Percentiles rank a stretch among this genome's conserved stretches.
phyloP scores from a whole-genome alignment of 306 rosid genomes.

The Medicago lupulina region DNA sequence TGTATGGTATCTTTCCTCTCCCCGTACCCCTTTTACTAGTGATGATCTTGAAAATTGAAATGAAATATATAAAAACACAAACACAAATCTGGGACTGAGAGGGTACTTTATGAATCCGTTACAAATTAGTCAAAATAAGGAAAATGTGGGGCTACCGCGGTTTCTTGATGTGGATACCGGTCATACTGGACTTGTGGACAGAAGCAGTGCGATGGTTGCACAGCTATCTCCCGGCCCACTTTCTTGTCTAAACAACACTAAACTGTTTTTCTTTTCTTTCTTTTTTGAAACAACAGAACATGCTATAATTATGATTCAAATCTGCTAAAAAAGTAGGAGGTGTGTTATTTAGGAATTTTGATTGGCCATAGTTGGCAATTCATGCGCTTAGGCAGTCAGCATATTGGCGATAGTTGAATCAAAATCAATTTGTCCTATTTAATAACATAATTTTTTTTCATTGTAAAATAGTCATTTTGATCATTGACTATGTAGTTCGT shows the following conservation, averaged over 20 bases:
- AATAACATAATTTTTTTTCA: too few relatives aligned
- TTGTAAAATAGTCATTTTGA: too few relatives aligned
- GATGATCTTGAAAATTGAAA: too few relatives aligned
- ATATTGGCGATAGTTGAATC: too few relatives aligned
- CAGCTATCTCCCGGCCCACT: background rate
- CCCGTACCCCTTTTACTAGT: background rate
- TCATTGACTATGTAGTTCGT: too few relatives aligned
- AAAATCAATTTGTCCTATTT: too few relatives aligned
- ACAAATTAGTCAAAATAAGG: slow-evolving; percentile 8
- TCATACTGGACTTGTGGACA: background rate
- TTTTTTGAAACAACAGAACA: background rate
- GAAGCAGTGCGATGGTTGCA: background rate
- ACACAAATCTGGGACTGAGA: too few relatives aligned
- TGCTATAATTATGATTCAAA: background rate
- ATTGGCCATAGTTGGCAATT: too few relatives aligned
- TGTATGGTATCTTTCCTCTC: background rate
- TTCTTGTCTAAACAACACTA: background rate
- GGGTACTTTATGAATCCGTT: background rate
- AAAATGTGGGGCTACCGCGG: background rate
- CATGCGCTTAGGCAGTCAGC: too few relatives aligned
- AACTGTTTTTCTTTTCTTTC: background rate
- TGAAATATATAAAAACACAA: too few relatives aligned
- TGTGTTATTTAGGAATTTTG: too few relatives aligned
- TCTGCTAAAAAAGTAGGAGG: background rate
- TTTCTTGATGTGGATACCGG: background rate